Base-by-base conservation (phyloP, 2,329 filamentous ascomycete genomes). In the Hysterium pulicare region DNA sequence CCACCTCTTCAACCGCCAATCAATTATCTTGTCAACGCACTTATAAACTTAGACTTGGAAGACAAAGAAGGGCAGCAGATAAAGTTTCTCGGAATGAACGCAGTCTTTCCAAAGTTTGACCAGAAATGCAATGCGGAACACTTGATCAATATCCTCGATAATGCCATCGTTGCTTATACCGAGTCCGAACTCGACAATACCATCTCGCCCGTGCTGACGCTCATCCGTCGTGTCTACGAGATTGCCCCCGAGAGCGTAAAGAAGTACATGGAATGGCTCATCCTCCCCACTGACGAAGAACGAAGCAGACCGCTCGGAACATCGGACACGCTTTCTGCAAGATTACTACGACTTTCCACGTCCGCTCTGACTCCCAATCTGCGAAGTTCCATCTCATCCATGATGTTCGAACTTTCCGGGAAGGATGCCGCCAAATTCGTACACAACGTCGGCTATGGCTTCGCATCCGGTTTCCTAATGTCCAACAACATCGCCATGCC, bases 391-490 rank as follows among this genome's bases (percentile, higher is more conserved):
- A 84, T 95, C 40, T 87, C 86, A 0, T 77, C 84, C 22, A 74
- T 98, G 19, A 78, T 96, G 47, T 98, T 94, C 62, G 86, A 94
- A 50, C 75, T 97, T 21, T 95, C 90, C 0, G 85, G 84, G 50
- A 86, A 83, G 54, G 83, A 96, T 55, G 80, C 90, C 0, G 78
- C 77, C 13, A 85, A 76, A 22, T 93, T 96, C 58, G 86, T 97
- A 1, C 78, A 87, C 39, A 96, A 96, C 53, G 87, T 98, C 10
- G 93, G 93, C 0, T 98, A 95, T 61, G 93, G 93, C 0, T 95
- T 87, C 59, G 93, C 93, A 0, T 87, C 90, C 0, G 93, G 93
- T 0, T 95, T 93, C 61, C 72, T 98, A 13, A 84, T 90, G 70
- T 84, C 86, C 49, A 86, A 91, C 48, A 87, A 93, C 42, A 82